Conservation (phyloP, 2,329 filamentous ascomycete species). For the Pestalotiopsis sp. region DNA sequence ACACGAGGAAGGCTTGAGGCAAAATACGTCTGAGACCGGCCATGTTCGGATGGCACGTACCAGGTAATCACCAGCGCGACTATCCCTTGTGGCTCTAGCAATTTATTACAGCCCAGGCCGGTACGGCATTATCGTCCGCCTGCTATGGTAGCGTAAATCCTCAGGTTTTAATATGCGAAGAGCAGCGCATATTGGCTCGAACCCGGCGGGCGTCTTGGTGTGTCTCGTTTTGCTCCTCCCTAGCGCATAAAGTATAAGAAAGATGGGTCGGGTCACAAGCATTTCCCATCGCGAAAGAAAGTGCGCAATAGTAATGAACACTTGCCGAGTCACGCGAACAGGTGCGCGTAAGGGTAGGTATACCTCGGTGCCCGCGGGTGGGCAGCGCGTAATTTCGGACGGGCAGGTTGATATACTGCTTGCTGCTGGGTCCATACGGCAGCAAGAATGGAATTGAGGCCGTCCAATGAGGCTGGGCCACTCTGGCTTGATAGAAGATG, state of each 20-base stretch:
- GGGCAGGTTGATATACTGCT: not conserved
- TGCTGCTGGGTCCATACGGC: not conserved
- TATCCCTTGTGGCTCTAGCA: not conserved
- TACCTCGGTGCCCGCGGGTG: not conserved
- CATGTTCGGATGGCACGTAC: conserved; percentile 2
- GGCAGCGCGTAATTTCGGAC: not conserved
- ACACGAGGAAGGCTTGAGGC: conserved; percentile 8
- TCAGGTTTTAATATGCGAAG: not conserved
- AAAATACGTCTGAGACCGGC: conserved; percentile 12
- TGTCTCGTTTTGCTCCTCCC: not conserved
- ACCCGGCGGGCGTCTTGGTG: not conserved
- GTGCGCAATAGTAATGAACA: not conserved
- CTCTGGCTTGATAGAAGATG: not conserved
- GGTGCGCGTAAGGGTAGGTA: not conserved
- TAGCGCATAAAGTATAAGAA: not conserved
- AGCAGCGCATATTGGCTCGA: not conserved
- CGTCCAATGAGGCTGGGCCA: not conserved
- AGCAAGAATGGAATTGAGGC: too few relatives aligned
- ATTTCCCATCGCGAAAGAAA: not conserved
- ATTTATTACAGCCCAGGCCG: not conserved
- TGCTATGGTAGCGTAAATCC: not conserved
- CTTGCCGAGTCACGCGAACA: not conserved
- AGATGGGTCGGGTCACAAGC: not conserved
- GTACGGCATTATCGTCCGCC: not conserved
- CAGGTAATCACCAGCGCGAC: not conserved